phyloP scores from a whole-genome alignment of 75 land plant species.

The Selaginella moellendorffii region DNA sequence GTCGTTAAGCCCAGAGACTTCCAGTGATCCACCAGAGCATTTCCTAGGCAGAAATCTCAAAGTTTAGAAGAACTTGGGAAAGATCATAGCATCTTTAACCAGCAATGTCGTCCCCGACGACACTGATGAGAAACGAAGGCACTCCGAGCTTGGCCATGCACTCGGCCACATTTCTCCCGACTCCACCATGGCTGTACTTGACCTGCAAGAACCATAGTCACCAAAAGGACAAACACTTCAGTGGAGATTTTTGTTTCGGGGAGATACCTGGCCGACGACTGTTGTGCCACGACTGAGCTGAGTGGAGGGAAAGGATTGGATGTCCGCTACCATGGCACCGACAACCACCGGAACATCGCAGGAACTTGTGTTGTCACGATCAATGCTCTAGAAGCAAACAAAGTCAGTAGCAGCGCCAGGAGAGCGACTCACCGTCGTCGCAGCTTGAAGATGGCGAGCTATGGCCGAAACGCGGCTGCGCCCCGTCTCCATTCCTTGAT shows the following conservation, averaged over 20 bases:
- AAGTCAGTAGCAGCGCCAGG: no score
- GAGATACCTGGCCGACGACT: conserved; percentile 76
- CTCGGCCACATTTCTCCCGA: conserved; percentile 86
- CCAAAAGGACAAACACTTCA: no score
- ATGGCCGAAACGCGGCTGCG: no score
- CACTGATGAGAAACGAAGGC: conserved; percentile 62
- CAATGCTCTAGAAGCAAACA: no score
- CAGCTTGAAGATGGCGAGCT: no score
- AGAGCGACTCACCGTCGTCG: no score
- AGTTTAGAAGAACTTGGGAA: no score
- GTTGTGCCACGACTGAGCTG: conserved; percentile 53
- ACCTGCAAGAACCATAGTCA: no score
- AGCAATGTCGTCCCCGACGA: conserved; percentile 65
- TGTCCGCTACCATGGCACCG: conserved; percentile 88
- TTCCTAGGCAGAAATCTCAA: conserved; percentile 27
- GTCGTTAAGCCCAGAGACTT: conserved; percentile 50
- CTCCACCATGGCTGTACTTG: conserved; percentile 57
- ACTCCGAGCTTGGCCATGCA: conserved; percentile 70
- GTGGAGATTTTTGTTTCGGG: no score
- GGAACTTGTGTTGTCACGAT: no score
- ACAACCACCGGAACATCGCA: conserved; percentile 76
- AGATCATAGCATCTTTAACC: no score
- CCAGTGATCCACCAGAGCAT: conserved; percentile 54
- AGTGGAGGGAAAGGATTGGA: conserved; percentile 48
- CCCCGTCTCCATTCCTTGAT: no score